Conservation (phyloP, 208 protist genomes). For the Kentomonas sorsogonicus region DNA sequence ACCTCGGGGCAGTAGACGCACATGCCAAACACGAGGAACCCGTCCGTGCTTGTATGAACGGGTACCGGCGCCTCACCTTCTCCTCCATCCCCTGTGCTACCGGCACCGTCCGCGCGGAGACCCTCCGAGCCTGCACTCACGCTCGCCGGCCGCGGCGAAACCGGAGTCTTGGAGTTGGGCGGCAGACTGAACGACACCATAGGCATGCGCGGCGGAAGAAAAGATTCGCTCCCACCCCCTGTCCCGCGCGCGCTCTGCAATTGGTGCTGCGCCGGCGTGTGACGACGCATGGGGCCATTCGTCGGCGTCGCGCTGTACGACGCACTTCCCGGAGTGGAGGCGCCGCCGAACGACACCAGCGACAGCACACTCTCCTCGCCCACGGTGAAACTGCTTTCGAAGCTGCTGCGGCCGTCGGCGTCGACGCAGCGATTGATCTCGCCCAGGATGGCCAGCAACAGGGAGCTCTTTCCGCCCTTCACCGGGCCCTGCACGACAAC, state of each 20-base stretch:
- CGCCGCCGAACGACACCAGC: not conserved
- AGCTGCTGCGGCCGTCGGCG: conserved; percentile 4
- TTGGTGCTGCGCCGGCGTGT: not conserved
- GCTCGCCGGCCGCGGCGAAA: conserved; percentile 4
- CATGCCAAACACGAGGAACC: conserved; percentile 58
- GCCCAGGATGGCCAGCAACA: conserved; percentile 71
- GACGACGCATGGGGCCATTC: too few species aligned
- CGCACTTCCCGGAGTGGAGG: conserved; percentile 2
- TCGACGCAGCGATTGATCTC: conserved; percentile 59
- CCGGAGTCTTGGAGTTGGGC: too few species aligned
- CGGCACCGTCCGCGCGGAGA: conserved; percentile 10
- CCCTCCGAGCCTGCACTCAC: conserved; percentile 8
- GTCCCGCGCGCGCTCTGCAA: too few species aligned
- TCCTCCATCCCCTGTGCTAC: conserved; percentile 10
- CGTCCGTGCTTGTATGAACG: conserved; percentile 38
- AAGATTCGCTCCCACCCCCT: too few species aligned
- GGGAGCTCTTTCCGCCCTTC: conserved; percentile 67
- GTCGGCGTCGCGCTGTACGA: conserved; percentile 9
- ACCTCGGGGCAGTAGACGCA: conserved; percentile 73
- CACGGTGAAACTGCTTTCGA: conserved; percentile 12
- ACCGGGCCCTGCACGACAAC: conserved; percentile 77
- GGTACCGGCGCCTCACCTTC: too few species aligned
- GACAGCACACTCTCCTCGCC: conserved; percentile 31
- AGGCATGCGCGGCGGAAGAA: too few species aligned
- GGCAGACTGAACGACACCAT: too few species aligned